Evolutionary conservation across 129 eudicot genomes (phyloP), one percentile per base, ranked within the genome.

Genomic region (Solidago caesia): DNA sequence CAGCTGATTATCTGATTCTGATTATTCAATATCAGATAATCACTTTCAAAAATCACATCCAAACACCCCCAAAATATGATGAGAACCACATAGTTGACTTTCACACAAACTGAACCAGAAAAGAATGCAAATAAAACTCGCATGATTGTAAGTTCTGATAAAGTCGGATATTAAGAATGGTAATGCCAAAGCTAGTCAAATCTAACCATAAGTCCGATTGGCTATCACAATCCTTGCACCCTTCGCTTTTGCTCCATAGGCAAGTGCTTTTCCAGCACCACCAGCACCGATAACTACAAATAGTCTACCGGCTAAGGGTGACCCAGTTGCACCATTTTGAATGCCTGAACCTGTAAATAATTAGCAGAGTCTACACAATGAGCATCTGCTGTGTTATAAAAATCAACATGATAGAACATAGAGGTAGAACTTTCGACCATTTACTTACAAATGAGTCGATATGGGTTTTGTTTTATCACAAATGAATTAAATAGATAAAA

Each of bases 261-360:
- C 99, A 82, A 94, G 91, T 58, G 99, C 96, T 80, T 88, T 91
- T 61, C 96, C 96, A 64, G 99, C 99, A 76, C 99, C 97, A 29
- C 99, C 99, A 67, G 97, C 97, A 74, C 99, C 99, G 76, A 94
- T 84, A 52, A 94, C 96, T 12, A 94, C 90, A 88, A 94, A 91
- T 27, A 88, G 71, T 83, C 78, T 94, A 80, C 91, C 93, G 60
- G 87, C 86, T 82, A 94, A 82, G 72, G 98, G 97, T 75, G 98
- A 94, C 45, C 74, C 83, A 15, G 48, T 48, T 56, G 80, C 71
- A 71, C 79, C 72, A 27, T 79, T 82, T 41, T 58, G 75, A 70
- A 71, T 69, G 16, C 77, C 76, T 33, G 87, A 77, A 83, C 83
- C 91, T 86, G 84, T 75, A 76, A 80, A 44, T 21, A 65, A 29